Evolutionary conservation across 139 green algal genomes (phyloP).

Genomic region (Bryopsis sp.): DNA sequence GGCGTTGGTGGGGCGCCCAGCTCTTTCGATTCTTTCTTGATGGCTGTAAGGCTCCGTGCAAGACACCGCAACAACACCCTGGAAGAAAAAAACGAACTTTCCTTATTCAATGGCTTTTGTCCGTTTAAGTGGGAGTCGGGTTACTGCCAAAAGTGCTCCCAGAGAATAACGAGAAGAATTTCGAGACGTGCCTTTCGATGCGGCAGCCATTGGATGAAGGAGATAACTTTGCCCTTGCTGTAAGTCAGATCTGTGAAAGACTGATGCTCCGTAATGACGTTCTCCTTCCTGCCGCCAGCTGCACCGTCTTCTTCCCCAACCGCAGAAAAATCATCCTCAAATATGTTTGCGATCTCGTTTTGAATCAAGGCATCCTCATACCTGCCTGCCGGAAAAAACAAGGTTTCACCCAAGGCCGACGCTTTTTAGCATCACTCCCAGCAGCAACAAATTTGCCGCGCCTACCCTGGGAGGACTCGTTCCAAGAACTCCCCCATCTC

Average conservation of each 20-base stretch:
- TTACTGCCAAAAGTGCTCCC: not conserved
- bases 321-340: constrained; percentile 58
- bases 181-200: constrained; percentile 25
- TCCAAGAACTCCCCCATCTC: constrained; percentile 39
- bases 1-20: constrained; percentile 35
- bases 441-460: not conserved
- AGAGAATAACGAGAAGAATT: not conserved
- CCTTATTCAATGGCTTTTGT: no score
- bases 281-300: constrained; percentile 12
- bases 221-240: constrained; percentile 65
- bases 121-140: no score
- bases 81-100: constrained; percentile 1
- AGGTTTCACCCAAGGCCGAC: not conserved
- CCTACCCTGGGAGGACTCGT: not conserved
- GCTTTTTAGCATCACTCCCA: not conserved
- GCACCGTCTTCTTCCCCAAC: constrained; percentile 61
- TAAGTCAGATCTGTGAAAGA: constrained; percentile 64
- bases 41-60: constrained; percentile 45
- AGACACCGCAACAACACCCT: constrained; percentile 56
- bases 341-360: constrained; percentile 66
- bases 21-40: constrained; percentile 42
- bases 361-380: constrained; percentile 54
- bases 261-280: constrained; percentile 41
- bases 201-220: constrained; percentile 64
- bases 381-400: constrained; percentile 17